Evolutionary conservation across 805 yeast species (phyloP).

Genomic region (Torulaspora maleeae): DNA sequence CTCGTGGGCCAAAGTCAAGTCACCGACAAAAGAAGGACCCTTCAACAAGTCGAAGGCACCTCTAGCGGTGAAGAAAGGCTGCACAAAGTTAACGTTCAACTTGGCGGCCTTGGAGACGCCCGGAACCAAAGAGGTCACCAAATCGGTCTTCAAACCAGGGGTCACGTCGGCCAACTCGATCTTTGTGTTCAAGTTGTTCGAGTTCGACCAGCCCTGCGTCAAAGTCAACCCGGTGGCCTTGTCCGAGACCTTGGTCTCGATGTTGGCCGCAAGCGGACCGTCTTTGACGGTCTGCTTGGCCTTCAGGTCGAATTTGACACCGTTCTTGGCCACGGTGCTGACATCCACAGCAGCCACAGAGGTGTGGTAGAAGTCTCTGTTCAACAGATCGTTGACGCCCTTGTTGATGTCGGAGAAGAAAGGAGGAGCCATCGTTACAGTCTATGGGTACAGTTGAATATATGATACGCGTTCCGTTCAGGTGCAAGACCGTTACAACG

Average conservation of each 20-base stretch:
- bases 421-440: conserved; percentile 62
- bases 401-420: conserved; percentile 92
- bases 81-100: conserved; percentile 84
- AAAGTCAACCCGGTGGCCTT: conserved; percentile 86
- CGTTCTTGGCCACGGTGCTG: conserved; percentile 92
- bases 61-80: conserved; percentile 89
- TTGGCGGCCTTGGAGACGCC: conserved; percentile 81
- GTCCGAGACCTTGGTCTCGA: conserved; percentile 91
- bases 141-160: conserved; percentile 91
- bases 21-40: conserved; percentile 95
- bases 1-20: conserved; percentile 89
- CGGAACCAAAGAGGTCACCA: conserved; percentile 84
- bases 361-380: conserved; percentile 89
- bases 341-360: conserved; percentile 84
- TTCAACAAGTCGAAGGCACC: conserved; percentile 91
- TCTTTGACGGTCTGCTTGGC: conserved; percentile 79
- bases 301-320: conserved; percentile 89
- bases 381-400: conserved; percentile 83
- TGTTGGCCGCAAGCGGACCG: conserved; percentile 77
- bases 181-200: conserved; percentile 87
- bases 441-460: not conserved
- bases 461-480: not conserved
- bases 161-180: conserved; percentile 88
- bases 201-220: conserved; percentile 97
- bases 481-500: not conserved